These are phyloP conservation scores for Przewalskia tangutica DNA, from an alignment of 257 asterid genomes.

Conservation along the genomic window DNA sequence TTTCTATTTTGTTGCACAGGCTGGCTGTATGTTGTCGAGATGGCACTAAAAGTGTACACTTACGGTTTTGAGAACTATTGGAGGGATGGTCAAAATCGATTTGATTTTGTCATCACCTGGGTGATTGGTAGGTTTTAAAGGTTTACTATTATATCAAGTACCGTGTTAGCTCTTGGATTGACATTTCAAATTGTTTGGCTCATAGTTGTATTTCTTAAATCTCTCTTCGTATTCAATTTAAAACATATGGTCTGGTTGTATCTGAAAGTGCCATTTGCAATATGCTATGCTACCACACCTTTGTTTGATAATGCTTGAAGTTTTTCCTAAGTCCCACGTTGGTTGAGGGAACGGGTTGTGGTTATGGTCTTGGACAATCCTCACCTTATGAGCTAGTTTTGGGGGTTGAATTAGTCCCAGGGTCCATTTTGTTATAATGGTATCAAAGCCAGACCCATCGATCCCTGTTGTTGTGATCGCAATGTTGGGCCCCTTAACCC, in stretches of 20 bases:
- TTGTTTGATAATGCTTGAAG: not conserved
- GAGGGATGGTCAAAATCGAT: slow-evolving; percentile 97
- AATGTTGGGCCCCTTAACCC: not conserved
- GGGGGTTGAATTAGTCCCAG: not conserved
- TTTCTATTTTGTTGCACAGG: slow-evolving; percentile 45
- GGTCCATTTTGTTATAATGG: not conserved
- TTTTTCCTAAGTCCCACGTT: not conserved
- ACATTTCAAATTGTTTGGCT: not conserved
- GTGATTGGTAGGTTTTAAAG: slow-evolving; percentile 66
- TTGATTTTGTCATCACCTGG: slow-evolving; percentile 88
- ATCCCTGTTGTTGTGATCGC: not conserved
- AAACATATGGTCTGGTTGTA: not conserved
- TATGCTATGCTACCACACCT: not conserved
- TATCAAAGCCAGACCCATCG: not conserved
- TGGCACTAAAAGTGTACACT: slow-evolving; percentile 76
- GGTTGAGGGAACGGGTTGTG: not conserved
- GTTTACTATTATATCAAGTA: not conserved
- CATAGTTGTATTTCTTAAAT: not conserved
- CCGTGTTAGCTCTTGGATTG: not conserved
- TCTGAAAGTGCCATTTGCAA: not conserved
- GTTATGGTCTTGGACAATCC: not conserved
- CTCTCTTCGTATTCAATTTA: not conserved
- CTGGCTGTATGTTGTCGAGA: slow-evolving; percentile 92
- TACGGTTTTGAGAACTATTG: slow-evolving; percentile 84
- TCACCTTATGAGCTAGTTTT: not conserved